Evolutionary conservation across 805 yeast genomes (phyloP), one percentile per base, ranked within the genome.

Genomic region (Kuraishia hungarica): DNA sequence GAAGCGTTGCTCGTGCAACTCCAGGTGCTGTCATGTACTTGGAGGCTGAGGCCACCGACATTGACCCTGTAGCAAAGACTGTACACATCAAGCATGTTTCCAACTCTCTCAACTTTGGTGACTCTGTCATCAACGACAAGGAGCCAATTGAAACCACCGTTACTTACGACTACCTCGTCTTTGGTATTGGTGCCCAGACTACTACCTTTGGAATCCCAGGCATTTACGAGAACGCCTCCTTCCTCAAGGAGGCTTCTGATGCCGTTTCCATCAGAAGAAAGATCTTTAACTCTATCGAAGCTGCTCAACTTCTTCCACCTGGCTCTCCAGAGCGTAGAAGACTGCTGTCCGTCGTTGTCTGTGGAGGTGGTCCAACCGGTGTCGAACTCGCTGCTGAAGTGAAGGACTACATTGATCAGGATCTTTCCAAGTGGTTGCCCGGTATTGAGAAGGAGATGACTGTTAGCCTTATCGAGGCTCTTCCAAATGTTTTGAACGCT

Each of bases 321-420:
- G 84, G 76, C 54, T 70, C 72, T 28, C 89, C 83, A 62, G 96
- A 89, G 69, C 83, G 97, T 73, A 81, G 83, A 73, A 83, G 96
- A 70, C 79, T 93, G 64, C 80, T 92, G 68, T 87, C 86, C 59
- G 85, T 91, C 64, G 93, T 93, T 59, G 96, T 93, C 59, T 96
- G 94, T 62, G 98, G 98, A 66, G 98, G 97, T 73, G 98, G 98
- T 60, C 97, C 98, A 69, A 92, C 98, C 50, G 98, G 98, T 76
- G 97, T 92, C 59, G 97, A 91, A 75, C 87, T 91, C 64, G 97
- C 97, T 62, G 98, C 96, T 66, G 97, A 93, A 74, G 76, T 92
- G 64, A 96, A 88, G 74, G 98, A 92, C 72, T 93, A 89, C 73
- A 87, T 91, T 59, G 91, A 88, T 70, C 96, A 92, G 71, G 98